Conservation (phyloP, 2,329 filamentous ascomycete species). For the Apiospora sp. region DNA sequence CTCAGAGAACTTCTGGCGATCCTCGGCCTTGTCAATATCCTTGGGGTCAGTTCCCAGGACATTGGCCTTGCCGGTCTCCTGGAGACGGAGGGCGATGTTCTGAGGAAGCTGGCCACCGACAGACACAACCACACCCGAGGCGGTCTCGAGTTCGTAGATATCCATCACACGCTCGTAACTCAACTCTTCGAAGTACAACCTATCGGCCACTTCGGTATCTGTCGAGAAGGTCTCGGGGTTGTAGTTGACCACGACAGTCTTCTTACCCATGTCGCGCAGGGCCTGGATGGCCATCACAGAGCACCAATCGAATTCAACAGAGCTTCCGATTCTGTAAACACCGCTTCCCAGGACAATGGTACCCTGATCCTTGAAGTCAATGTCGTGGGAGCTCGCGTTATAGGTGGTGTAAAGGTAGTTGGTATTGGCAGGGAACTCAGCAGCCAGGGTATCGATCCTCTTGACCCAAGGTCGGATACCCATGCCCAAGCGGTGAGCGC, state of each 20-base stretch:
- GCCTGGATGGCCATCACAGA: conserved; percentile 89
- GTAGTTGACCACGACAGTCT: conserved; percentile 97
- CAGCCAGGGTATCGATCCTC: conserved; percentile 96
- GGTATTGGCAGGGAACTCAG: conserved; percentile 93
- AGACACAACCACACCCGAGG: conserved; percentile 89
- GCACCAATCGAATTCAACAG: conserved; percentile 99
- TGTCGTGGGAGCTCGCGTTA: conserved; percentile 93
- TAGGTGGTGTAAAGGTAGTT: conserved; percentile 99
- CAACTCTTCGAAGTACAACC: conserved; percentile 95
- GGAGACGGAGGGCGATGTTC: conserved; percentile 94
- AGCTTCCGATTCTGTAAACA: conserved; percentile 97
- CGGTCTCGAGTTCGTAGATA: conserved; percentile 91
- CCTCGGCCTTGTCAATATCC: conserved; percentile 97
- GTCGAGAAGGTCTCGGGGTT: conserved; percentile 85
- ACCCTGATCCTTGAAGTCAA: conserved; percentile 92
- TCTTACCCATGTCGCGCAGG: conserved; percentile 86
- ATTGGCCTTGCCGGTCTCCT: conserved; percentile 88
- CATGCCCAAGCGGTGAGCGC: conserved; percentile 83
- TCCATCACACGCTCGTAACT: conserved; percentile 99
- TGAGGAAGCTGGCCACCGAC: conserved; percentile 96
- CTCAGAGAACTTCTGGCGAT: conserved; percentile 97
- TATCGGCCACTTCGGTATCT: conserved; percentile 89
- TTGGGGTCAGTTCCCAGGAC: conserved; percentile 91
- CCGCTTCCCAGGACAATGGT: conserved; percentile 90
- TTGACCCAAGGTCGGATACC: conserved; percentile 96